Base-by-base conservation (phyloP, 2,329 filamentous ascomycete species). In the Bipolaris oryzae region DNA sequence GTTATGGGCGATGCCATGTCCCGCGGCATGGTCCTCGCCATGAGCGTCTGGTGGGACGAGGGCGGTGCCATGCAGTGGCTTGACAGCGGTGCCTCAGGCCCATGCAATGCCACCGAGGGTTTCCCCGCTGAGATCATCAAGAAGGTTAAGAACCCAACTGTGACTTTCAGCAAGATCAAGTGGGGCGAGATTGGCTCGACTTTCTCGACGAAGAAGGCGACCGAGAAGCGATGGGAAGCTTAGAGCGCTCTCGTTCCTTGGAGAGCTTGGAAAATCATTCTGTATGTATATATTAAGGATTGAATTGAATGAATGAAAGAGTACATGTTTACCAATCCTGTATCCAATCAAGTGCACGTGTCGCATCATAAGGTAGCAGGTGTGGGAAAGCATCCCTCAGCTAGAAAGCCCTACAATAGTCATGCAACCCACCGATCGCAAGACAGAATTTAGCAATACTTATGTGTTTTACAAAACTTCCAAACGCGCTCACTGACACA, bases 161-260 rank as follows among this genome's bases (percentile, higher is more conserved):
- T 87, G 3, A 80, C 75, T 1, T 87, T 85, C 66, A 82, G 80
- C 58, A 81, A 86, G 64, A 82, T 87, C 63, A 81, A 80, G 65
- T 85, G 83, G 79, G 85, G 85, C n/a, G 83, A 87, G 62, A 82
- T 87, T 64, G 83, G 80, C 4, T 83, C 82, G 16, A 87, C 82
- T 0, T 83, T 77, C 55, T 57, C 57, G 16, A 51, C 53, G 13
- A 62, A 64, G 53, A 65, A 67, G 25, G 49, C 55, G n/a, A 53
- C 46, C 0, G 37, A n/a, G 28, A 39, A 49, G 23, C 54, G n/a
- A 5, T 68, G 58, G 61, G 61, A n/a, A 7, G 66, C 64, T 31
- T 68, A 65, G 46, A 55, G 25, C 7, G 15, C 41, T 28, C 13
- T 18, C 21, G 15, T 6, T 28, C 5, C 15, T 13, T 15, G 7